Evolutionary conservation across 2,329 filamentous ascomycete species (phyloP).

Genomic region (Diplodia sapinea): DNA sequence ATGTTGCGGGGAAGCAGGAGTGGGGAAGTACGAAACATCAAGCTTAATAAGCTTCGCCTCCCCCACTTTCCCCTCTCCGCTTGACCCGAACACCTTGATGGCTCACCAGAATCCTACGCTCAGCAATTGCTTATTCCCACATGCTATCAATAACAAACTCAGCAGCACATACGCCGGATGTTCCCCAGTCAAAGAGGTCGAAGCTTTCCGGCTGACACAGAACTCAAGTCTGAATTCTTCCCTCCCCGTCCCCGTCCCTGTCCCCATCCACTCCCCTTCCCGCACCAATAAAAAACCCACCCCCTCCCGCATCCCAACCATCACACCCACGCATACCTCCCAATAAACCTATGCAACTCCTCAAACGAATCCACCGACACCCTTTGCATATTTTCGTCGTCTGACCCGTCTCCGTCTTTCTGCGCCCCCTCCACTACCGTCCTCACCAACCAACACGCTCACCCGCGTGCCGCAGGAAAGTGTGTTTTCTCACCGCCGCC

Average conservation of each 20-base stretch:
- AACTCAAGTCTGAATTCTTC: too few species aligned
- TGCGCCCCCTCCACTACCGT: conserved; percentile 12
- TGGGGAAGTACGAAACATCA: conserved; percentile 4
- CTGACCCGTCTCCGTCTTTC: accelerated
- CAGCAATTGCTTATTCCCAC: too few species aligned
- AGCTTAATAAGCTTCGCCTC: conserved; percentile 24
- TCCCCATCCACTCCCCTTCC: too few species aligned
- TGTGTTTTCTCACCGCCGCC: background rate
- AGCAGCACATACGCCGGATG: too few species aligned
- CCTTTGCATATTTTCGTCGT: background rate
- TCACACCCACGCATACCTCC: background rate
- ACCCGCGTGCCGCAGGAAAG: background rate
- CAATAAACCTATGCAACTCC: background rate
- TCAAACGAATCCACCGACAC: background rate
- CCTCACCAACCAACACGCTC: conserved; percentile 8
- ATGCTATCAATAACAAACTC: too few species aligned
- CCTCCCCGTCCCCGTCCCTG: too few species aligned
- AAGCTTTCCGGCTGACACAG: too few species aligned
- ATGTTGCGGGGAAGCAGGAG: background rate
- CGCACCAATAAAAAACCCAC: too few species aligned
- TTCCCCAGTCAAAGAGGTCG: too few species aligned
- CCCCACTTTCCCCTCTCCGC: background rate
- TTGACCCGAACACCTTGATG: background rate
- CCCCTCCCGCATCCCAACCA: too few species aligned
- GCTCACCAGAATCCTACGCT: background rate